Evolutionary conservation across 2,329 filamentous ascomycete genomes (phyloP), one percentile per base, ranked within the genome.

Genomic region (Raffaelea albimanens): DNA sequence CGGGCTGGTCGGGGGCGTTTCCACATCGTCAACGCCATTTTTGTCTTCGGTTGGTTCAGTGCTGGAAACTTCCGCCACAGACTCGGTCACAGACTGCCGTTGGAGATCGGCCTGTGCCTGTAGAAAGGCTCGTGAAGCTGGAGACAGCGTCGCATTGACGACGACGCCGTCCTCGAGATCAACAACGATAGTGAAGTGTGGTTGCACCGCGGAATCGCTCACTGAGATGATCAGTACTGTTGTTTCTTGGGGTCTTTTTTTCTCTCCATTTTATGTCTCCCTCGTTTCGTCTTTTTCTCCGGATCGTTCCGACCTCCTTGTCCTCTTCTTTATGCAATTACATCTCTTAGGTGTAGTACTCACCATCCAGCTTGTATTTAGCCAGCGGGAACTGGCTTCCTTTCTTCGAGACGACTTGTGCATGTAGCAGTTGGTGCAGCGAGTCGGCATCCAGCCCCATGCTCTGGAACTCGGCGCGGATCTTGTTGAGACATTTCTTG

Each of bases 401-500:
- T 14, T 49, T 41, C 8, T 45, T 18, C n/a, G 53, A 68, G 49
- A 69, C 63, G 58, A 71, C 65, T 51, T 72, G 65, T 25, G 71
- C 65, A 47, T 73, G 69, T 47, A 85, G 70, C 23, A 93, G 72
- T 49, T 77, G 75, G 42, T 79, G 73, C 47, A 94, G 67, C 2
- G 83, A 88, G 10, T 82, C 74, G 4, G 78, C 76, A 53, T 87
- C 83, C 25, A 94, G 76, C 8, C 87, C 87, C 14, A 91, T 67
- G 31, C 75, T 72, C 38, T 72, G 67, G 45, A 95, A 73, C 67
- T 95, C 87, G 45, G 70, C 67, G 54, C 83, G 78, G 44, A 94
- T 82, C 60, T 82, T 83, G 61, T 90, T 91, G 60, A 95, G 83
- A 65, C 85, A 87, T 68, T 94, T 95, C 66, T 95, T 95, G 48